Percentiles rank a stretch among this genome's conserved stretches.
These are phyloP conservation scores for Phaeosphaeriaceae sp. DNA, from an alignment of 2,329 filamentous ascomycete species.

Conservation along the genomic window DNA sequence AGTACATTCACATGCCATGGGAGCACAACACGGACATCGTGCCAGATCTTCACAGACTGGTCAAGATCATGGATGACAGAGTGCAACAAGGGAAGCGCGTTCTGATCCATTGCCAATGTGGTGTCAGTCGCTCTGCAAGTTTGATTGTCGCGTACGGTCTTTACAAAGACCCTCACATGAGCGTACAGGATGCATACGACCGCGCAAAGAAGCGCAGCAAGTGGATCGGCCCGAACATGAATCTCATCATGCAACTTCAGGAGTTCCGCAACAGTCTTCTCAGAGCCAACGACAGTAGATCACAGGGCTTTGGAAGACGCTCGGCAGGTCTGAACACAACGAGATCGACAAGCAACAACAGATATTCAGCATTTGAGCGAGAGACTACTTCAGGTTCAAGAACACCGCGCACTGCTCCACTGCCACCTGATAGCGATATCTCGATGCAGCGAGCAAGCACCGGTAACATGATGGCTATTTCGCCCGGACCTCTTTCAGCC, in stretches of 20 bases:
- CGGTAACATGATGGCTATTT: slow-evolving; percentile 50
- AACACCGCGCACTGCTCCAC: slow-evolving; percentile 47
- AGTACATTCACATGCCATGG: slow-evolving; percentile 89
- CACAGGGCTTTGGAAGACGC: slow-evolving; percentile 41
- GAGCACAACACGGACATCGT: slow-evolving; percentile 89
- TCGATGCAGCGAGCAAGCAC: slow-evolving; percentile 52
- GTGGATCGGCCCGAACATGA: slow-evolving; percentile 94
- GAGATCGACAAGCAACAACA: slow-evolving; percentile 32
- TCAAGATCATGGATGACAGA: slow-evolving; percentile 76
- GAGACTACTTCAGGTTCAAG: slow-evolving; percentile 39
- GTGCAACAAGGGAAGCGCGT: slow-evolving; percentile 78
- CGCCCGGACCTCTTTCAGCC: slow-evolving; percentile 51
- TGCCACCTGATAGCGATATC: slow-evolving; percentile 58
- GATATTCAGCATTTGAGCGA: slow-evolving; percentile 43
- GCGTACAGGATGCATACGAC: slow-evolving; percentile 83
- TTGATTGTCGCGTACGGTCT: slow-evolving; percentile 86
- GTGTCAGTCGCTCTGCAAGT: slow-evolving; percentile 83
- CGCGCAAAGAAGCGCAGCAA: slow-evolving; percentile 79
- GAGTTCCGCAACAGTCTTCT: slow-evolving; percentile 68
- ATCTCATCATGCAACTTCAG: slow-evolving; percentile 86
- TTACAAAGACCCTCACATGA: slow-evolving; percentile 77
- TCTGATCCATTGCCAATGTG: slow-evolving; percentile 84
- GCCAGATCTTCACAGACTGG: slow-evolving; percentile 75
- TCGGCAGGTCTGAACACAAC: slow-evolving; percentile 39
- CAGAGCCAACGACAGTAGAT: slow-evolving; percentile 42